These are phyloP conservation scores for Pyracantha coccinea DNA, from an alignment of 331 rosid species.

Conservation along the genomic window DNA sequence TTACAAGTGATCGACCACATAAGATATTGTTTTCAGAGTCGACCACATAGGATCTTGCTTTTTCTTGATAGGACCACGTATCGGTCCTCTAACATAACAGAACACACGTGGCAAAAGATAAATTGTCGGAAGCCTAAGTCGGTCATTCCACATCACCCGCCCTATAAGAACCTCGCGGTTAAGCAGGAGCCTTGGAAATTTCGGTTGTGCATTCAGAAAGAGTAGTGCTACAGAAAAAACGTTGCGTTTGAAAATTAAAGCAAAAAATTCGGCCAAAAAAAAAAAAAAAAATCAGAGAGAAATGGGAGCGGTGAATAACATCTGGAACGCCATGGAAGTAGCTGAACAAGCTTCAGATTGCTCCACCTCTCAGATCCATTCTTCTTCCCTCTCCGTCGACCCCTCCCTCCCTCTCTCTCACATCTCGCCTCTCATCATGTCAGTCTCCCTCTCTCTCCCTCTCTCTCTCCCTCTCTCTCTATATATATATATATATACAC, in stretches of 20 bases:
- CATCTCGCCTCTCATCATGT: conserved; percentile 50
- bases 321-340: conserved; percentile 54
- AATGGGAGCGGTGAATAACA: conserved; percentile 49
- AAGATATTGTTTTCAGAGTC: neutral
- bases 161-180: neutral
- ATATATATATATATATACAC: too few relatives aligned
- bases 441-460: neutral
- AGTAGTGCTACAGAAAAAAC: neutral
- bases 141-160: neutral
- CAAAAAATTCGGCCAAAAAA: too few relatives aligned
- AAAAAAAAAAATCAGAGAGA: neutral
- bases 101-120: neutral
- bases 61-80: neutral
- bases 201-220: neutral
- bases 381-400: conserved; percentile 51
- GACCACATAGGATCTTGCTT: neutral
- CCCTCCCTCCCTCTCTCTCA: conserved; percentile 47
- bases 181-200: neutral
- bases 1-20: neutral
- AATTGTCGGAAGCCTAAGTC: neutral
- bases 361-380: conserved; percentile 32
- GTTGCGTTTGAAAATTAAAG: neutral
- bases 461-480: too few relatives aligned
- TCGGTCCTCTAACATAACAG: neutral
- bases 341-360: conserved; percentile 33